These are phyloP conservation scores for Favolaschia claudopus DNA, from an alignment of 768 basidiomycete genomes.

Conservation along the genomic window DNA sequence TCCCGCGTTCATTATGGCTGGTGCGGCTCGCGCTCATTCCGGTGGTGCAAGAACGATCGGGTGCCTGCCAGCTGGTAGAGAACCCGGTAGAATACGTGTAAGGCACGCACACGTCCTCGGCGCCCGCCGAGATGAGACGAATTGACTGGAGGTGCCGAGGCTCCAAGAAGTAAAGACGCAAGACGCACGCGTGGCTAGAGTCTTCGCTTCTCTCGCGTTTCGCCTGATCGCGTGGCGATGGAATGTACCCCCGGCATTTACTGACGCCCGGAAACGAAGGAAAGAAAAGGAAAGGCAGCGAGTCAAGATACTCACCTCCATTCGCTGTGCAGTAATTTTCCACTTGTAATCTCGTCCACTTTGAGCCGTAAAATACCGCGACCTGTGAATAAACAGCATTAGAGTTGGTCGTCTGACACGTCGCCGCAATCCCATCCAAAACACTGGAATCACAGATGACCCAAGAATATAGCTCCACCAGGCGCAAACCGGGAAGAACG, in stretches of 20 bases:
- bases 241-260: background rate
- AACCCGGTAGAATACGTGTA: too few relatives aligned
- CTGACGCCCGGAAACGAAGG: background rate
- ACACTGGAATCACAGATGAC: too few relatives aligned
- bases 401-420: background rate
- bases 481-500: too few relatives aligned
- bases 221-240: background rate
- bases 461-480: too few relatives aligned
- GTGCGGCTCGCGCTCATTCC: too few relatives aligned
- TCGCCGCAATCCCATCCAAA: background rate
- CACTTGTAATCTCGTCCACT: slow-evolving; percentile 80
- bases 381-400: slow-evolving; percentile 52
- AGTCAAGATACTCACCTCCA: slow-evolving; percentile 65
- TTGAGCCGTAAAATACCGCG: slow-evolving; percentile 77
- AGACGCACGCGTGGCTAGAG: background rate
- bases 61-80: too few relatives aligned
- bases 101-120: too few relatives aligned
- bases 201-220: background rate
- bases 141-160: too few relatives aligned
- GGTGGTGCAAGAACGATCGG: too few relatives aligned
- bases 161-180: too few relatives aligned
- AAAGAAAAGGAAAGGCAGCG: slow-evolving; percentile 1
- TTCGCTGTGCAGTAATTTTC: slow-evolving; percentile 65
- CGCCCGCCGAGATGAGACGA: too few relatives aligned
- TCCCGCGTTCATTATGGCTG: too few relatives aligned